phyloP scores from a whole-genome alignment of 2,329 filamentous ascomycete species.

The Periconia macrospinosa region DNA sequence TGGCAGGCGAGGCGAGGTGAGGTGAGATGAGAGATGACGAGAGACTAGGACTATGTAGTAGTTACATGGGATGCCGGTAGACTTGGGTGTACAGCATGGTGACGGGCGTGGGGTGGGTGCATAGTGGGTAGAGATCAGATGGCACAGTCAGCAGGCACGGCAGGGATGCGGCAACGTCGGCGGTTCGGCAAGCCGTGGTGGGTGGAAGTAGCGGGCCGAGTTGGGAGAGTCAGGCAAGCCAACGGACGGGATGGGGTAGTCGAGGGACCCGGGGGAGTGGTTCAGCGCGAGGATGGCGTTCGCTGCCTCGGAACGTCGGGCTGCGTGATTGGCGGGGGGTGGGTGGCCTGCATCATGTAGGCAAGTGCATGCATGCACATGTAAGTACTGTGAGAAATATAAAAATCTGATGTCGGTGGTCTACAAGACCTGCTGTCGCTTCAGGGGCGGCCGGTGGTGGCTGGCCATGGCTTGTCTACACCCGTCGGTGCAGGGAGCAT shows the following conservation, averaged over 20 bases:
- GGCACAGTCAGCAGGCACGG: not conserved
- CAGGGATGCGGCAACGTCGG: not conserved
- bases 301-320: not conserved
- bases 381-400: not conserved
- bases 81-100: not conserved
- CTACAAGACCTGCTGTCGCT: not conserved
- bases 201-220: not conserved
- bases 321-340: not conserved
- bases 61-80: not conserved
- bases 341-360: not conserved
- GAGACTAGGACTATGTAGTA: not conserved
- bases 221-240: not conserved
- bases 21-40: not conserved
- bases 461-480: too few relatives aligned
- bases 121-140: not conserved
- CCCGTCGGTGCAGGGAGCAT: too few relatives aligned
- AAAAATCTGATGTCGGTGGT: too few relatives aligned
- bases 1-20: not conserved
- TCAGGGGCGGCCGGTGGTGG: not conserved
- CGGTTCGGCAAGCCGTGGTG: not conserved
- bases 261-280: not conserved
- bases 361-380: not conserved
- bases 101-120: not conserved
- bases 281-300: not conserved
- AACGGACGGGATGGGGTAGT: not conserved